Percentiles rank a stretch among this genome's conserved stretches.
phyloP scores from a whole-genome alignment of 257 asterid genomes.

The Cordia subcordata region DNA sequence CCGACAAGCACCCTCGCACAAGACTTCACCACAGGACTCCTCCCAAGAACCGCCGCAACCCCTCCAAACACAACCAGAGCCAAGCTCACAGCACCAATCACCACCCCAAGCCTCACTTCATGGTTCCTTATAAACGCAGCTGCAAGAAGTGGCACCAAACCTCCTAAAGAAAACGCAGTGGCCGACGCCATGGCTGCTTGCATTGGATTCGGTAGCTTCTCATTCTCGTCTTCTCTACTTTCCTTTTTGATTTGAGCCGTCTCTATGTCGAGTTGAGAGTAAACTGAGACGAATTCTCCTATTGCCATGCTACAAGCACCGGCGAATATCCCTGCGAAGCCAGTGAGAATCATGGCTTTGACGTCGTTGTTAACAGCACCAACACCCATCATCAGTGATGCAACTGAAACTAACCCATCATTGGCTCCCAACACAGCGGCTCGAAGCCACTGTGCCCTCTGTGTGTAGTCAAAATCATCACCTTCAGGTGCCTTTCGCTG shows the following conservation, averaged over 20 bases:
- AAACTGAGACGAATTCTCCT: conserved; percentile 68
- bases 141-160: conserved; percentile 50
- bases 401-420: conserved; percentile 61
- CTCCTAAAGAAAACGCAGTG: conserved; percentile 57
- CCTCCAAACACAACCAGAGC: conserved; percentile 53
- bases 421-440: conserved; percentile 72
- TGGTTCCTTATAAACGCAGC: conserved; percentile 52
- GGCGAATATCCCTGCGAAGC: conserved; percentile 61
- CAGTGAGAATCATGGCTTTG: conserved; percentile 51
- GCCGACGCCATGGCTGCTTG: conserved; percentile 67
- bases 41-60: conserved; percentile 55
- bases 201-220: conserved; percentile 53
- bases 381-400: conserved; percentile 67
- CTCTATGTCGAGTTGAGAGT: conserved; percentile 62
- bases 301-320: conserved; percentile 87
- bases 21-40: conserved; percentile 34
- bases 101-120: conserved; percentile 40
- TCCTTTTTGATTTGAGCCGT: conserved; percentile 57
- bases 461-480: conserved; percentile 43
- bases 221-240: conserved; percentile 12
- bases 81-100: conserved; percentile 44
- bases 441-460: conserved; percentile 73
- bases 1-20: conserved; percentile 57
- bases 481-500: conserved; percentile 22
- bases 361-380: conserved; percentile 55